These are phyloP conservation scores for Blastocystis sp. DNA, from an alignment of 352 stramenopile species.

Conservation along the genomic window DNA sequence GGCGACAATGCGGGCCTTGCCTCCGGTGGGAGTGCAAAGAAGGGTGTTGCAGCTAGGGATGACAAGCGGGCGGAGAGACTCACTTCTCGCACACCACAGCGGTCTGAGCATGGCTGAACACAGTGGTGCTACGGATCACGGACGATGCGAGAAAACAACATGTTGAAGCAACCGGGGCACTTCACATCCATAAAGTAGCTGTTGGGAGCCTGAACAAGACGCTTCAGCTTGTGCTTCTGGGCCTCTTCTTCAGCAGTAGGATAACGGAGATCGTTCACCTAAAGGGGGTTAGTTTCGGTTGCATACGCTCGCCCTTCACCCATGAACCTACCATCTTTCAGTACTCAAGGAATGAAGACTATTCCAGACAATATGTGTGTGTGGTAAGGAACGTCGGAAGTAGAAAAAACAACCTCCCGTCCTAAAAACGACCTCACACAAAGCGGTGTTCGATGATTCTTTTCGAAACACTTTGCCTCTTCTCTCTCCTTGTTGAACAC, in stretches of 20 bases:
- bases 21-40: constrained; percentile 68
- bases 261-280: constrained; percentile 88
- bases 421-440: background rate
- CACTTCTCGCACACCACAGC: constrained; percentile 72
- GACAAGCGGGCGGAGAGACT: background rate
- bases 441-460: no score
- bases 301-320: background rate
- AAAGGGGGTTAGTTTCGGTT: constrained; percentile 39
- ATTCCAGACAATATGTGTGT: constrained; percentile 65
- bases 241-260: constrained; percentile 88
- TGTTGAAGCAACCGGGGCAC: constrained; percentile 99
- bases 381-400: constrained; percentile 4
- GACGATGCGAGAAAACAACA: constrained; percentile 74
- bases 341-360: constrained; percentile 56
- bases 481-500: no score
- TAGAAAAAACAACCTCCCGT: background rate
- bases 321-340: constrained; percentile 51
- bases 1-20: constrained; percentile 66
- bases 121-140: constrained; percentile 83
- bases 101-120: constrained; percentile 95
- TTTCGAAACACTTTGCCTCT: no score
- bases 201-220: constrained; percentile 97
- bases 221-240: constrained; percentile 98
- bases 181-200: constrained; percentile 99
- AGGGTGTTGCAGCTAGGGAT: constrained; percentile 64